Percentiles rank a stretch among this genome's conserved stretches.
phyloP scores from a whole-genome alignment of 2,329 filamentous ascomycete genomes.

The Penicillium sp. region DNA sequence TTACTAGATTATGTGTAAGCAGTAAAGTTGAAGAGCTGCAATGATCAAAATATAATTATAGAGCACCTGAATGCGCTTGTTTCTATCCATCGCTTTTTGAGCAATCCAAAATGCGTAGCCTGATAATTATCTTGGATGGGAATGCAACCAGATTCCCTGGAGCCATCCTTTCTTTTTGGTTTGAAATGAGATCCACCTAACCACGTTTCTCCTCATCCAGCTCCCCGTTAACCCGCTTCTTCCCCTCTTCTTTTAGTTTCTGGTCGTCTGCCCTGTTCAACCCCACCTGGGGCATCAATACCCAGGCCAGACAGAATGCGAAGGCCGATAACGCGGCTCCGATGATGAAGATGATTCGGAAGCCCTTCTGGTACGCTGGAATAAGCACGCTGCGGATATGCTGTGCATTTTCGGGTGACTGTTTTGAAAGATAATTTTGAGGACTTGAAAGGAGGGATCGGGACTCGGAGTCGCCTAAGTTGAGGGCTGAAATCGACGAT shows the following conservation, averaged over 20 bases:
- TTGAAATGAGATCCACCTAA: not conserved
- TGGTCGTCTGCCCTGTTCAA: slow-evolving; percentile 35
- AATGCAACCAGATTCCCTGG: too few species aligned
- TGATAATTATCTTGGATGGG: too few species aligned
- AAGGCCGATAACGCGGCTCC: slow-evolving; percentile 41
- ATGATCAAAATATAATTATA: too few species aligned
- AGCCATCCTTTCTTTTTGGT: not conserved
- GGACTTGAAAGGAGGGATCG: slow-evolving; percentile 37
- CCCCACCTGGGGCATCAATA: slow-evolving; percentile 43
- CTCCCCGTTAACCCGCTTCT: slow-evolving; percentile 22
- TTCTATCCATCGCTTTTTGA: too few species aligned
- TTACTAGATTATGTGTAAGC: too few species aligned
- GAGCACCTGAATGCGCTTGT: too few species aligned
- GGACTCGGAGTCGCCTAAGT: slow-evolving; percentile 25
- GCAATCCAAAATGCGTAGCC: too few species aligned
- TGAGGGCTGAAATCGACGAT: slow-evolving; percentile 30
- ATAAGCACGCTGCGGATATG: slow-evolving; percentile 35
- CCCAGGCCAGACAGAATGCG: slow-evolving; percentile 38
- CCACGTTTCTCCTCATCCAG: slow-evolving; percentile 21
- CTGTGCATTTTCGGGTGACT: slow-evolving; percentile 27
- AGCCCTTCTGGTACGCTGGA: slow-evolving; percentile 43
- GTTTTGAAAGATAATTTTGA: slow-evolving; percentile 32
- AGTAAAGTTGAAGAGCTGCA: too few species aligned
- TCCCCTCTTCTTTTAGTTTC: slow-evolving; percentile 35
- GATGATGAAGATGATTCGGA: slow-evolving; percentile 46